phyloP scores from a whole-genome alignment of 192 early-diverging fungal genomes.

The Paraglomus occultum region DNA sequence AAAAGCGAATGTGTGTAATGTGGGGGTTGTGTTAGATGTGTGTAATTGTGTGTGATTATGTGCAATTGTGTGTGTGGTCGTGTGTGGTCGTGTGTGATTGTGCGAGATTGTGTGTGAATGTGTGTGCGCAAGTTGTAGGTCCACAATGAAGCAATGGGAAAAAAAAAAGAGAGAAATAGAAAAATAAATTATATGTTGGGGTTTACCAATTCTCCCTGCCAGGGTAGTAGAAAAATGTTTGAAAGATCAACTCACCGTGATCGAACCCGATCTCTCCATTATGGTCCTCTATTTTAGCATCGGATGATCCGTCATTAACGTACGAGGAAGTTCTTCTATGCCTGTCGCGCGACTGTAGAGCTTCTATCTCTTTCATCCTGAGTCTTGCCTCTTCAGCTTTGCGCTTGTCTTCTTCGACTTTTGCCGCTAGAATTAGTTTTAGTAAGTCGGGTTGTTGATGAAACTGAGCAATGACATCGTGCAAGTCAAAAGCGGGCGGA shows the following conservation, averaged over 20 bases:
- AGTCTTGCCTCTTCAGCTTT: conserved; percentile 56
- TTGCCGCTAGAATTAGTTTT: conserved; percentile 49
- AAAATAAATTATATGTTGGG: too few relatives aligned
- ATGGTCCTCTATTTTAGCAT: background rate
- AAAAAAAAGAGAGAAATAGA: too few relatives aligned
- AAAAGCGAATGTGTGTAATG: too few relatives aligned
- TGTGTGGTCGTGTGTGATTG: too few relatives aligned
- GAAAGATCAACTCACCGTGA: background rate
- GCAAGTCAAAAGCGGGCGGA: conserved; percentile 43
- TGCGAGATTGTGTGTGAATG: too few relatives aligned
- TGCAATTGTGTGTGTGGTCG: too few relatives aligned
- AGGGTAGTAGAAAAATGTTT: too few relatives aligned
- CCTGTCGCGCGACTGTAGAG: conserved; percentile 34
- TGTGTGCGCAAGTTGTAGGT: too few relatives aligned
- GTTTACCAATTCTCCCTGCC: too few relatives aligned
- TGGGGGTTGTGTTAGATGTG: too few relatives aligned
- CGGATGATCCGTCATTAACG: conserved; percentile 8
- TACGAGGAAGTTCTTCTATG: conserved; percentile 26
- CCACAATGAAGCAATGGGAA: too few relatives aligned
- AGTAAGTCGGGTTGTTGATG: conserved; percentile 52
- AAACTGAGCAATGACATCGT: conserved; percentile 48
- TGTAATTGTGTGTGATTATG: too few relatives aligned
- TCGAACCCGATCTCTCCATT: conserved; percentile 19
- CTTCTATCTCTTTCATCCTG: conserved; percentile 46
- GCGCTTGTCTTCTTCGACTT: conserved; percentile 57